phyloP scores from a whole-genome alignment of 345 rosid species.

The Boechera retrofracta region DNA sequence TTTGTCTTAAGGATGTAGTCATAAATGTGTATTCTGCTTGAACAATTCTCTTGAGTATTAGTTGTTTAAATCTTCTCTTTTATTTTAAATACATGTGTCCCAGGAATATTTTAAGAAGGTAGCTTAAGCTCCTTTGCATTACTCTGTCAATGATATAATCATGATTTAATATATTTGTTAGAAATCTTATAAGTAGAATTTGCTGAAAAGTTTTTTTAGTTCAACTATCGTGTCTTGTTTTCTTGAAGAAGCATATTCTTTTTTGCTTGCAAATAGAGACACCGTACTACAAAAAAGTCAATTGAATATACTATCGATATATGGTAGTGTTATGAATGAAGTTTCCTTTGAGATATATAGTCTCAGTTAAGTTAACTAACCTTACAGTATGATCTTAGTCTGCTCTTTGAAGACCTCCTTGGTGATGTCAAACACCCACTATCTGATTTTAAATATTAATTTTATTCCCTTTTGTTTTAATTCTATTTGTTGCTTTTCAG shows the following conservation, averaged over 20 bases:
- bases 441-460: background rate
- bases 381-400: slow-evolving; percentile 2
- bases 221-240: background rate
- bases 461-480: slow-evolving; percentile 11
- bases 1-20: background rate
- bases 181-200: background rate
- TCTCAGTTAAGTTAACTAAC: background rate
- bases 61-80: background rate
- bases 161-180: background rate
- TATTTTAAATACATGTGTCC: background rate
- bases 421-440: background rate
- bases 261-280: background rate
- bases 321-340: background rate
- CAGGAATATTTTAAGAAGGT: background rate
- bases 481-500: slow-evolving; percentile 47
- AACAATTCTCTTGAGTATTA: background rate
- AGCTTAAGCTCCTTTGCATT: background rate
- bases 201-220: background rate
- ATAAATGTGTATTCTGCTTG: slow-evolving; percentile 6
- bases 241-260: background rate
- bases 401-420: background rate
- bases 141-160: background rate
- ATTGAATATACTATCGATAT: background rate
- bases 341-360: slow-evolving; percentile 8
- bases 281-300: background rate